A percentile compares a stretch with the other conserved stretches of the same genome.
These are phyloP conservation scores for Xanthoconium separans DNA, from an alignment of 1,284 basidiomycete species.

Conservation along the genomic window DNA sequence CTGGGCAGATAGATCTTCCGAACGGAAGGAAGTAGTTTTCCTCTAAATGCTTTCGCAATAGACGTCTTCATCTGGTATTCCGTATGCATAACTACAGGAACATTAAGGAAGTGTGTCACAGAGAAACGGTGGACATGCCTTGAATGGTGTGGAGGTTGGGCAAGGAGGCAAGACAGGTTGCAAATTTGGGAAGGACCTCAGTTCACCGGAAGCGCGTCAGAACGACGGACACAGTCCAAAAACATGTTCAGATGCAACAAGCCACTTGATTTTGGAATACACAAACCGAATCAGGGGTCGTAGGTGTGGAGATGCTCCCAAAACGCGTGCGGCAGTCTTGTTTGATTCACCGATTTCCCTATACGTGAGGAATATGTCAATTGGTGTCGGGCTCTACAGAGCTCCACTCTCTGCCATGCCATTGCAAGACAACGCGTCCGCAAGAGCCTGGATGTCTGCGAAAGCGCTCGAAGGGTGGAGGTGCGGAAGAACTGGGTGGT, in stretches of 20 bases:
- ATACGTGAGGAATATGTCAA: no score
- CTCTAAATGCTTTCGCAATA: slow-evolving; percentile 29
- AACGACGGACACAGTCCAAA: slow-evolving; percentile 21
- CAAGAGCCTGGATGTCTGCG: no score
- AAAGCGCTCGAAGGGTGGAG: no score
- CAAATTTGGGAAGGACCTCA: slow-evolving; percentile 31
- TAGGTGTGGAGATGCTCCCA: slow-evolving; percentile 7
- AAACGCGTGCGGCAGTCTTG: neutral
- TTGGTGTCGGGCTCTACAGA: no score
- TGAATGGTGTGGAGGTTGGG: slow-evolving; percentile 37
- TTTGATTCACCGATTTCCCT: neutral
- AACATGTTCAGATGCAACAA: neutral
- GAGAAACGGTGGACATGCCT: neutral
- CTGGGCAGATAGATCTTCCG: slow-evolving; percentile 27
- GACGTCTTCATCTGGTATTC: slow-evolving; percentile 23
- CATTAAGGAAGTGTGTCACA: neutral
- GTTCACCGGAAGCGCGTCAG: slow-evolving; percentile 1
- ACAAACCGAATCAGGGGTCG: slow-evolving; percentile 12
- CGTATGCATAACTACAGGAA: slow-evolving; percentile 2
- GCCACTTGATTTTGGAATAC: neutral
- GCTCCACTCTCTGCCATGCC: no score
- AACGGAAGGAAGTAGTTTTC: slow-evolving; percentile 27
- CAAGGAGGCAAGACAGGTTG: slow-evolving; percentile 29
- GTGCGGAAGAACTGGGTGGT: no score
- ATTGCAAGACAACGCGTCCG: no score